Percentiles rank a stretch among this genome's conserved stretches.
phyloP scores from a whole-genome alignment of 1,284 basidiomycete genomes.

The Ceratobasidium sp. region DNA sequence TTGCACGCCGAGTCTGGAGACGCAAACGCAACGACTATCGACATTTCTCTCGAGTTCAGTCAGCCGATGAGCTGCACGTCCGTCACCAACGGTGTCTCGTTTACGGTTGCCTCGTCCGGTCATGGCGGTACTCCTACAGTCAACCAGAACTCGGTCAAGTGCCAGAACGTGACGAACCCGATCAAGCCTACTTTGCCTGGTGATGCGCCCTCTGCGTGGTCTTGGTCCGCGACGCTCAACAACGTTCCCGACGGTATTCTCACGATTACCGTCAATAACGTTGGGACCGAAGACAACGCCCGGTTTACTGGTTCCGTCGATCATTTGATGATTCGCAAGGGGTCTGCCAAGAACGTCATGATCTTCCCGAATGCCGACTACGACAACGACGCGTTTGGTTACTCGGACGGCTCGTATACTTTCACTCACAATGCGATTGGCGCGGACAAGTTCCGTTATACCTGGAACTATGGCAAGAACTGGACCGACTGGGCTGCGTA shows the following conservation, averaged over 20 bases:
- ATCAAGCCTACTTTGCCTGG: constrained; percentile 63
- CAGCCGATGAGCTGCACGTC: constrained; percentile 75
- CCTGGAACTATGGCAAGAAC: constrained; percentile 84
- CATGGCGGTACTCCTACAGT: constrained; percentile 66
- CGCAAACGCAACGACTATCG: constrained; percentile 67
- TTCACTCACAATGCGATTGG: constrained; percentile 85
- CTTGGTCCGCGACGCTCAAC: constrained; percentile 75
- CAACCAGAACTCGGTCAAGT: constrained; percentile 58
- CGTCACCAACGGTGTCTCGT: constrained; percentile 68
- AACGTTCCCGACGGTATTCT: constrained; percentile 84
- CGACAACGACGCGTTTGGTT: constrained; percentile 69
- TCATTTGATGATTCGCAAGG: constrained; percentile 83
- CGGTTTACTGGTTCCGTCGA: constrained; percentile 68
- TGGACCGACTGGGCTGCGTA: constrained; percentile 83
- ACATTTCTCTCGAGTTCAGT: constrained; percentile 83
- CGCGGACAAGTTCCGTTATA: constrained; percentile 88
- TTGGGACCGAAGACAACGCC: constrained; percentile 59
- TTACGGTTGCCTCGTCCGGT: constrained; percentile 78
- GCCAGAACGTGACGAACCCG: constrained; percentile 60
- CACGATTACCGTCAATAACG: constrained; percentile 72
- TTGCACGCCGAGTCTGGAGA: constrained; percentile 62
- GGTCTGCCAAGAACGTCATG: constrained; percentile 75
- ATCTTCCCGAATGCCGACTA: constrained; percentile 86
- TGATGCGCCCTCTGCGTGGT: constrained; percentile 68
- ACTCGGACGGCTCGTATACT: constrained; percentile 69